Conservation (phyloP, 768 basidiomycete genomes). For the Inosperma sp. region DNA sequence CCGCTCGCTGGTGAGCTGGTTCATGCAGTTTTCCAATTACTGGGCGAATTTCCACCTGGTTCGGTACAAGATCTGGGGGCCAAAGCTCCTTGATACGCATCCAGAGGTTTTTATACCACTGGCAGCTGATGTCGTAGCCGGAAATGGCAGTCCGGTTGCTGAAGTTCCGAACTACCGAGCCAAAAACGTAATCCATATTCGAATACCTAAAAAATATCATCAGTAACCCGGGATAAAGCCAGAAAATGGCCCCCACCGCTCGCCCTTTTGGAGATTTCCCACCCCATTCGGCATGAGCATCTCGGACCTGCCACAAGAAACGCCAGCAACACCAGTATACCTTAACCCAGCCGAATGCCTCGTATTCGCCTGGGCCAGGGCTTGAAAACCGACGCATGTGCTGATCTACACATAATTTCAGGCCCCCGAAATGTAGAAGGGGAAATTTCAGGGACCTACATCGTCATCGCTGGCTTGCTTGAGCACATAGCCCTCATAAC, state of each 20-base stretch:
- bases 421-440: background rate
- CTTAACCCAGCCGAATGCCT: too few relatives aligned
- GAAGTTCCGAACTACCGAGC: background rate
- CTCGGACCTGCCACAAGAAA: too few relatives aligned
- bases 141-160: background rate
- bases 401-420: conserved; percentile 13
- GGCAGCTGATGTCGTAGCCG: conserved; percentile 11
- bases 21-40: conserved; percentile 8
- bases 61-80: background rate
- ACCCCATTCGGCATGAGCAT: too few relatives aligned
- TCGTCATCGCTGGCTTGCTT: background rate
- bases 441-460: too few relatives aligned
- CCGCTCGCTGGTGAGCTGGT: conserved; percentile 14
- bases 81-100: conserved; percentile 17
- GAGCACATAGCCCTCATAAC: background rate
- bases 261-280: too few relatives aligned
- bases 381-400: conserved; percentile 21
- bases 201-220: background rate
- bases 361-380: too few relatives aligned
- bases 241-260: too few relatives aligned
- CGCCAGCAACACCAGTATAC: too few relatives aligned
- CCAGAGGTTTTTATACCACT: conserved; percentile 16
- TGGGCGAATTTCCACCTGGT: background rate
- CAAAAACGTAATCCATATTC: too few relatives aligned
- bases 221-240: background rate